Evolutionary conservation across 352 stramenopile species (phyloP).

Genomic region (Phytophthora rubi): DNA sequence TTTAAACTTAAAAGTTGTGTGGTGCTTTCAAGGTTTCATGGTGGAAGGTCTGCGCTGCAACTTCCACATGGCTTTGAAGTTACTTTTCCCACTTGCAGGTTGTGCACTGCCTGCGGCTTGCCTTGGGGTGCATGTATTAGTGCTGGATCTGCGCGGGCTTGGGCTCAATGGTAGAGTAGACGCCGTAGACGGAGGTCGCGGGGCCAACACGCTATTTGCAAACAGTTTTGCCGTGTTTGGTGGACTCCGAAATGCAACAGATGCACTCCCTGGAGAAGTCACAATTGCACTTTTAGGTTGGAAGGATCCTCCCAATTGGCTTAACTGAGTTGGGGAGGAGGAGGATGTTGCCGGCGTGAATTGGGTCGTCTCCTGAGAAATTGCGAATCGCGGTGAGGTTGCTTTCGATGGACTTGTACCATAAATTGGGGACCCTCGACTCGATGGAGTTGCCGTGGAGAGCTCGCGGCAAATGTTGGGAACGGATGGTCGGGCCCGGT

Average conservation of each 20-base stretch:
- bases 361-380: slow-evolving; percentile 7
- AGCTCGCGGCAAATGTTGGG: slow-evolving; percentile 10
- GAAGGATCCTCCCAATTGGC: slow-evolving; percentile 30
- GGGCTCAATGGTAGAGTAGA: not conserved
- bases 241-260: slow-evolving; percentile 10
- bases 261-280: not conserved
- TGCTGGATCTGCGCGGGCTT: slow-evolving; percentile 24
- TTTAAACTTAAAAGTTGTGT: not conserved
- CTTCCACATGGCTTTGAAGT: slow-evolving; percentile 52
- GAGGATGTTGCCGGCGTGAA: not conserved
- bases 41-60: slow-evolving; percentile 39
- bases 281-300: slow-evolving; percentile 17
- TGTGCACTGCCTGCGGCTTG: slow-evolving; percentile 10
- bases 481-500: not conserved
- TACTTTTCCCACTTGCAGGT: slow-evolving; percentile 7
- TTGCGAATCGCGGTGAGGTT: not conserved
- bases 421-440: slow-evolving; percentile 18
- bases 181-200: slow-evolving; percentile 14
- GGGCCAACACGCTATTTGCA: slow-evolving; percentile 4
- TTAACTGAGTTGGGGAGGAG: slow-evolving; percentile 8
- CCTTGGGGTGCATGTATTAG: slow-evolving; percentile 3
- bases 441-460: slow-evolving; percentile 3
- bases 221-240: not conserved
- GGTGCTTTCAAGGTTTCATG: slow-evolving; percentile 13
- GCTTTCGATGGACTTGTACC: slow-evolving; percentile 9